A percentile compares a stretch with the other conserved stretches of the same genome.
phyloP scores from a whole-genome alignment of 345 rosid genomes.

The Rhodomyrtus tomentosa region DNA sequence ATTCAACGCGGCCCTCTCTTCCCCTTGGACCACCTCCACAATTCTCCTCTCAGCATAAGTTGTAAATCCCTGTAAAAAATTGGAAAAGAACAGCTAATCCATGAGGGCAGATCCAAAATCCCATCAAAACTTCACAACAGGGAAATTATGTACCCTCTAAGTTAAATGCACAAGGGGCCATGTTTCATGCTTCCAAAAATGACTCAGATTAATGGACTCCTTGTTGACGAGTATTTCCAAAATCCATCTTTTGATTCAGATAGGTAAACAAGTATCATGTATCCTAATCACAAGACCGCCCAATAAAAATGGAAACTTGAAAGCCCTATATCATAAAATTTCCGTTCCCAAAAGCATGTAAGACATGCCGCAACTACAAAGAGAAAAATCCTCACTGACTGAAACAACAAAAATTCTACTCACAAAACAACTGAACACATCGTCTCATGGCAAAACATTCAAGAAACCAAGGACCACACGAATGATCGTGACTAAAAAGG shows the following conservation, averaged over 20 bases:
- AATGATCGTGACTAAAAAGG: neutral
- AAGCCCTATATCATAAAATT: neutral
- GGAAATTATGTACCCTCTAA: neutral
- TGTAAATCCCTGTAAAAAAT: conserved; percentile 57
- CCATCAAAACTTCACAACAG: neutral
- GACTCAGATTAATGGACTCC: neutral
- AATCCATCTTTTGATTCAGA: neutral
- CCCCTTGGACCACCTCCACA: conserved; percentile 86
- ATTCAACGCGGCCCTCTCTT: conserved; percentile 56
- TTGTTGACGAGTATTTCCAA: neutral
- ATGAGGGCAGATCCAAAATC: neutral
- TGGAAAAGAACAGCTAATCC: neutral
- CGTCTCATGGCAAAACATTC: neutral
- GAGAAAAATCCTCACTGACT: neutral
- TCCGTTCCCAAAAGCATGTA: neutral
- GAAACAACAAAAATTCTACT: neutral
- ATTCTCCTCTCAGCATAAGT: conserved; percentile 95
- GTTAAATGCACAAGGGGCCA: neutral
- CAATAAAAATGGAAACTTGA: neutral
- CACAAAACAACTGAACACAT: neutral
- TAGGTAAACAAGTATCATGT: neutral
- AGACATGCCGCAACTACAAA: neutral
- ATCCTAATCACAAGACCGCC: neutral
- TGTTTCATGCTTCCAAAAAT: neutral
- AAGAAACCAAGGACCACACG: neutral